Percentiles rank a stretch among this genome's conserved stretches.
phyloP scores from a whole-genome alignment of 169 alveolate genomes.

The Perkinsus olseni region DNA sequence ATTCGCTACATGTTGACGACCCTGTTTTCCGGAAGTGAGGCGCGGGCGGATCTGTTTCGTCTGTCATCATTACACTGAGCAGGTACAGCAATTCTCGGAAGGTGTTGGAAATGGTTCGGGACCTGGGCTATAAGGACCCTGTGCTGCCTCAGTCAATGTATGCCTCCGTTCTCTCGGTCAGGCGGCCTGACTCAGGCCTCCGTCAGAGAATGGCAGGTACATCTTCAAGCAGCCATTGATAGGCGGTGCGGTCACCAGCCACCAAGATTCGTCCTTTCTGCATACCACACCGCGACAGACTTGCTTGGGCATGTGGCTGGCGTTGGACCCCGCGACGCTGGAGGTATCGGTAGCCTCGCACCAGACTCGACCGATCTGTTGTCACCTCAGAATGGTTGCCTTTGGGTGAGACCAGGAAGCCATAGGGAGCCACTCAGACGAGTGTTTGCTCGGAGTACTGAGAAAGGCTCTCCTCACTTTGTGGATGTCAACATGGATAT shows the following conservation, averaged over 20 bases:
- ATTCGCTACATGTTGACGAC: constrained; percentile 26
- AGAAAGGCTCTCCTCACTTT: too few species aligned
- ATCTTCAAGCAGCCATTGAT: constrained; percentile 33
- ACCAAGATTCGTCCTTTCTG: constrained; percentile 31
- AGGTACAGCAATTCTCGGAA: constrained; percentile 16
- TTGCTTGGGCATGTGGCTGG: constrained; percentile 27
- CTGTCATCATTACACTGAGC: too few species aligned
- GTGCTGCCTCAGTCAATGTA: constrained; percentile 33
- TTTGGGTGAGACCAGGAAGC: too few species aligned
- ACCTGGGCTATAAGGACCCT: constrained; percentile 29
- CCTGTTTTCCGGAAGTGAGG: constrained; percentile 16
- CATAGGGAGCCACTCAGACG: too few species aligned
- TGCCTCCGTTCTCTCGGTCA: too few species aligned
- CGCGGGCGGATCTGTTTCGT: too few species aligned
- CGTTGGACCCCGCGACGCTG: constrained; percentile 13
- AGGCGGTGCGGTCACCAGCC: constrained; percentile 36
- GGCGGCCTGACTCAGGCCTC: too few species aligned
- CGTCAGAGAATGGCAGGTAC: neutral
- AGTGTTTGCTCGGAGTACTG: too few species aligned
- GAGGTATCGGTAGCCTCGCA: neutral
- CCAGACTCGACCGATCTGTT: too few species aligned
- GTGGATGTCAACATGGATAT: too few species aligned
- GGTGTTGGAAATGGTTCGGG: constrained; percentile 22
- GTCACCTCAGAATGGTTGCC: too few species aligned
- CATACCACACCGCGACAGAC: constrained; percentile 26